phyloP scores from a whole-genome alignment of 2,329 filamentous ascomycete species.

The Domatiomyces globalis region DNA sequence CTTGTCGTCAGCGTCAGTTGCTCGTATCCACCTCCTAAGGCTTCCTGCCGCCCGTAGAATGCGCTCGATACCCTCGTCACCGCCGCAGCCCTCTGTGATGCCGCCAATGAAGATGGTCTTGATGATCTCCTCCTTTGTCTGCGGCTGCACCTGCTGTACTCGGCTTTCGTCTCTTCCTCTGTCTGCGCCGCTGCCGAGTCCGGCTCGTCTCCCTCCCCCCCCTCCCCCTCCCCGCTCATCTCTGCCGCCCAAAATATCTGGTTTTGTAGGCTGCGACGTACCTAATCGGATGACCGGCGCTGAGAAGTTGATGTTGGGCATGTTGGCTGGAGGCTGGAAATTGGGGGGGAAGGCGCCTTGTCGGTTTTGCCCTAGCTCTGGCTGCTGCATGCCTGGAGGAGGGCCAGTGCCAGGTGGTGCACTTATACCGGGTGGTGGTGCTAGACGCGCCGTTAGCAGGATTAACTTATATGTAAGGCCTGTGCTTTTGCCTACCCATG shows the following conservation, averaged over 20 bases:
- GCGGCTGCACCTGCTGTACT: slow-evolving; percentile 60
- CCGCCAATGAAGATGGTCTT: slow-evolving; percentile 82
- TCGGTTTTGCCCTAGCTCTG: slow-evolving; percentile 58
- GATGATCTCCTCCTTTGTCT: slow-evolving; percentile 78
- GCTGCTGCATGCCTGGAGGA: slow-evolving; percentile 63
- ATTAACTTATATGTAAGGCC: not conserved
- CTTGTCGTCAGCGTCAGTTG: slow-evolving; percentile 63
- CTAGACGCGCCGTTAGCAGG: slow-evolving; percentile 29
- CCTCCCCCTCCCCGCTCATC: slow-evolving; percentile 28
- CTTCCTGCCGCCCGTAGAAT: slow-evolving; percentile 64
- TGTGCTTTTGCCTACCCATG: slow-evolving; percentile 48
- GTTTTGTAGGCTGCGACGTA: slow-evolving; percentile 53
- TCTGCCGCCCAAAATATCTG: slow-evolving; percentile 32
- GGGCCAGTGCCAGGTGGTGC: slow-evolving; percentile 64
- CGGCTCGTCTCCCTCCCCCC: slow-evolving; percentile 27
- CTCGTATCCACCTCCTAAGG: slow-evolving; percentile 73
- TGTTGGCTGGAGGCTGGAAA: slow-evolving; percentile 79
- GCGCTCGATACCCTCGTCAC: slow-evolving; percentile 64
- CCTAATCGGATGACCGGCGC: slow-evolving; percentile 91
- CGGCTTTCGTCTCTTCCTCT: slow-evolving; percentile 28
- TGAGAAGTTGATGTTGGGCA: slow-evolving; percentile 97
- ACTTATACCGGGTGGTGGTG: slow-evolving; percentile 66
- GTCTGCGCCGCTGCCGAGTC: slow-evolving; percentile 44
- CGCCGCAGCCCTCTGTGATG: slow-evolving; percentile 63
- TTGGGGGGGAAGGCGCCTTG: slow-evolving; percentile 65